Evolutionary conservation across 805 yeast species (phyloP).

Genomic region (Ogataea allantospora): DNA sequence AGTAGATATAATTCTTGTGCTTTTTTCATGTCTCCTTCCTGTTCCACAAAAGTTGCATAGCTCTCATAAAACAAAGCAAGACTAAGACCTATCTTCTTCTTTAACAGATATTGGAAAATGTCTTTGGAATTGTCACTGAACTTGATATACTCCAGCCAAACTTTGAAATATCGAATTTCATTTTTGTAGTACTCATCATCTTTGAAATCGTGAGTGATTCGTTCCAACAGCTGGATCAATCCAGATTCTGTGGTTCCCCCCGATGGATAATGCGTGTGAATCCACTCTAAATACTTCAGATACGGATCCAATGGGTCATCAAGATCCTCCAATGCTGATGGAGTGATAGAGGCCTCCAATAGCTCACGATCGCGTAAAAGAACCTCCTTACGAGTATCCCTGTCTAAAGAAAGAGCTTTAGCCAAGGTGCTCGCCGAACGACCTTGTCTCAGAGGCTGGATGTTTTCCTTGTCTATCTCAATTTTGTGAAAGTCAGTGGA

Average conservation of each 20-base stretch:
- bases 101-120: constrained; percentile 65
- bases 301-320: constrained; percentile 85
- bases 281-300: constrained; percentile 76
- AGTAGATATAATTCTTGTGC: constrained; percentile 58
- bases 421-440: constrained; percentile 62
- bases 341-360: constrained; percentile 50
- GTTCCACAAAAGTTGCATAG: constrained; percentile 65
- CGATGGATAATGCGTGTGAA: constrained; percentile 57
- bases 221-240: constrained; percentile 60
- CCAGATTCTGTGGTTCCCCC: constrained; percentile 64
- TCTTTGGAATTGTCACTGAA: constrained; percentile 69
- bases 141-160: constrained; percentile 79
- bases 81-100: constrained; percentile 65
- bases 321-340: constrained; percentile 46
- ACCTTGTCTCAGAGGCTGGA: constrained; percentile 64
- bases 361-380: constrained; percentile 37
- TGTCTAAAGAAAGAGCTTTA: constrained; percentile 37
- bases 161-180: constrained; percentile 74
- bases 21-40: constrained; percentile 43
- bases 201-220: constrained; percentile 67
- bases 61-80: constrained; percentile 76
- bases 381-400: constrained; percentile 11
- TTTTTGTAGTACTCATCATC: constrained; percentile 68
- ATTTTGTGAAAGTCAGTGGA: constrained; percentile 34
- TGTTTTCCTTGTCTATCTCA: constrained; percentile 74